A percentile compares a stretch with the other conserved stretches of the same genome.
Conservation (phyloP, 768 basidiomycete species). For the Termitomyces eurrhizus region DNA sequence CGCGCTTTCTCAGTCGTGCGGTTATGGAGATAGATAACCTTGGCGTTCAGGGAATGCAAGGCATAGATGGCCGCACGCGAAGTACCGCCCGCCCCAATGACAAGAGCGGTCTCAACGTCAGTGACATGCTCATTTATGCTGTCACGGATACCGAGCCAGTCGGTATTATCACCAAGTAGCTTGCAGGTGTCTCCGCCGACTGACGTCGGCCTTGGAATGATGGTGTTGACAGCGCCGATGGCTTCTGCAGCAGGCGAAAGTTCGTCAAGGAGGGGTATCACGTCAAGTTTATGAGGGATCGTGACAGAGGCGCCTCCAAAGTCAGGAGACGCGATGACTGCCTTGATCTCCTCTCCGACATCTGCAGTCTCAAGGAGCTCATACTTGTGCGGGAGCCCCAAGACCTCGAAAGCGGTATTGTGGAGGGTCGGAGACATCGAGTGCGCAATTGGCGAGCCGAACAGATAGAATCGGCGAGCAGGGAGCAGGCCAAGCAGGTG, state of each 20-base stretch:
- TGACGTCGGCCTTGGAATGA: conserved; percentile 50
- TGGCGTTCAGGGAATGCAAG: conserved; percentile 61
- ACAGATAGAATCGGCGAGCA: conserved; percentile 72
- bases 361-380: conserved; percentile 67
- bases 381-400: conserved; percentile 86
- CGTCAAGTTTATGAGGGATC: conserved; percentile 90
- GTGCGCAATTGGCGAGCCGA: conserved; percentile 83
- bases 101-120: conserved; percentile 53
- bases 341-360: conserved; percentile 63
- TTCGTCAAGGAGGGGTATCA: conserved; percentile 78
- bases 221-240: conserved; percentile 95
- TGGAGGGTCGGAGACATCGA: conserved; percentile 94
- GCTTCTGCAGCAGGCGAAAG: conserved; percentile 76
- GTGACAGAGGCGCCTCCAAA: conserved; percentile 98
- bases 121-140: conserved; percentile 43
- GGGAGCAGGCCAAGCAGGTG: conserved; percentile 80
- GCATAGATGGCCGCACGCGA: conserved; percentile 94
- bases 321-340: conserved; percentile 55
- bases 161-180: conserved; percentile 93
- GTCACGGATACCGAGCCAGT: conserved; percentile 85
- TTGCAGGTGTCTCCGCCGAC: conserved; percentile 37
- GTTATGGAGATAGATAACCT: conserved; percentile 82
- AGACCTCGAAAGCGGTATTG: conserved; percentile 76
- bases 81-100: conserved; percentile 95
- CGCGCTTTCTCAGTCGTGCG: conserved; percentile 75